phyloP scores from a whole-genome alignment of 2,329 filamentous ascomycete species.

The Penicillium decumbens region DNA sequence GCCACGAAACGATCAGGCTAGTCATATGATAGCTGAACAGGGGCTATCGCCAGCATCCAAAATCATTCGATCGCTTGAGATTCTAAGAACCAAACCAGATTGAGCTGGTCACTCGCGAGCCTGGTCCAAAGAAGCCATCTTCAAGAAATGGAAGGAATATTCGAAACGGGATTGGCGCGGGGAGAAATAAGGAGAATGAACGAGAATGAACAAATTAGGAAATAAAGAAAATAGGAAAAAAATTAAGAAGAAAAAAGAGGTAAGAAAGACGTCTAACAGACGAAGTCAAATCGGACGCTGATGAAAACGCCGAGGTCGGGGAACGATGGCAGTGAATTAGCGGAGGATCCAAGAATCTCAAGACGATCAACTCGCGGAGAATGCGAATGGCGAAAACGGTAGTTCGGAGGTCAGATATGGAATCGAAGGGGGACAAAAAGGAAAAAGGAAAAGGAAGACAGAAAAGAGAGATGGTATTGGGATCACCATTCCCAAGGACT shows the following conservation, averaged over 20 bases:
- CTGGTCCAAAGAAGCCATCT: constrained; percentile 9
- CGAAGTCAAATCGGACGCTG: constrained; percentile 12
- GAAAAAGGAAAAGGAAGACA: constrained; percentile 2
- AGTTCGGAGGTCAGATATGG: not conserved
- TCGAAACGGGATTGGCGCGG: constrained; percentile 1
- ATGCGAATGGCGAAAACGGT: not conserved
- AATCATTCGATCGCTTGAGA: not conserved
- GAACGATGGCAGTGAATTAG: constrained; percentile 7
- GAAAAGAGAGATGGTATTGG: constrained; percentile 14
- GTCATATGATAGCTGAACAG: not conserved
- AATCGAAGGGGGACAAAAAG: not conserved
- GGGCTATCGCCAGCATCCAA: not conserved
- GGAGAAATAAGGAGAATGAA: constrained; percentile 1
- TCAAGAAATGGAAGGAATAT: constrained; percentile 2
- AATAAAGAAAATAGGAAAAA: constrained; percentile 6
- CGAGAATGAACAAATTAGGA: constrained; percentile 2
- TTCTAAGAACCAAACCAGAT: not conserved
- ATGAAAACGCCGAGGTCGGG: constrained; percentile 23
- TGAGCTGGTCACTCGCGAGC: constrained; percentile 2
- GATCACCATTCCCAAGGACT: constrained; percentile 20
- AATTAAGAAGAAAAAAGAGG: not conserved
- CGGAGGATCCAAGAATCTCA: constrained; percentile 21
- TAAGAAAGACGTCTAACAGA: constrained; percentile 6
- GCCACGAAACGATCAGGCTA: not conserved
- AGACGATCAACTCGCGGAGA: constrained; percentile 4